These are phyloP conservation scores for Closterium sp. DNA, from an alignment of 139 green algal species.

Conservation along the genomic window DNA sequence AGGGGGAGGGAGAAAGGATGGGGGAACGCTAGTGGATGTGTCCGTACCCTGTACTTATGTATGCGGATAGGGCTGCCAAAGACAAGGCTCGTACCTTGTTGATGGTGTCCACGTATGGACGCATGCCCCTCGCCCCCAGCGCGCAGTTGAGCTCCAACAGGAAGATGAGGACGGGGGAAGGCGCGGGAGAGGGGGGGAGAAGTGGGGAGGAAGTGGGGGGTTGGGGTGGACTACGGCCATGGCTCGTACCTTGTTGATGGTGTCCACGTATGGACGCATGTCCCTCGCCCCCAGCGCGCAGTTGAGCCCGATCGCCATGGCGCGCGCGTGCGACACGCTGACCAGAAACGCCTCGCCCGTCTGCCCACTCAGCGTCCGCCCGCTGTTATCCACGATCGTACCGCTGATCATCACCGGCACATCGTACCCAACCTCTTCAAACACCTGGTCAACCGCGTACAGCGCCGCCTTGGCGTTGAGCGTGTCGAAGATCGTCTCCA, in stretches of 20 bases:
- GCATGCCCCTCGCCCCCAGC: slow-evolving; percentile 92
- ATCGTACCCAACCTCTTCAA: slow-evolving; percentile 70
- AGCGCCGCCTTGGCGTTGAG: slow-evolving; percentile 92
- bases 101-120: slow-evolving; percentile 88
- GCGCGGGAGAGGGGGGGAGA: too few species aligned
- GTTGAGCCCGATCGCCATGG: slow-evolving; percentile 93
- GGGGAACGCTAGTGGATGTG: too few species aligned
- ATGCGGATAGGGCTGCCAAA: too few species aligned
- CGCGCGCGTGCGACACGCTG: slow-evolving; percentile 83
- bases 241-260: slow-evolving; percentile 60
- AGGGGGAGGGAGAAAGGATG: background rate
- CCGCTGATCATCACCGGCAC: slow-evolving; percentile 92
- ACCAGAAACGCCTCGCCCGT: slow-evolving; percentile 98
- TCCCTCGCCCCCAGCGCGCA: slow-evolving; percentile 91
- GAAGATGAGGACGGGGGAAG: too few species aligned
- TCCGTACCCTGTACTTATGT: too few species aligned
- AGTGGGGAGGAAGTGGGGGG: too few species aligned
- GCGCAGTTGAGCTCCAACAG: too few species aligned
- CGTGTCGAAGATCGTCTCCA: slow-evolving; percentile 99
- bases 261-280: slow-evolving; percentile 92
- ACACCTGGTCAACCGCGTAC: slow-evolving; percentile 89
- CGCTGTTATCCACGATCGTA: slow-evolving; percentile 91
- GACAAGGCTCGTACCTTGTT: slow-evolving; percentile 24
- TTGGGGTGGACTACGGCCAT: background rate
- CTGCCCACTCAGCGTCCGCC: slow-evolving; percentile 91